These are phyloP conservation scores for Phanerochaete carnosa DNA, from an alignment of 768 basidiomycete species.

Conservation along the genomic window DNA sequence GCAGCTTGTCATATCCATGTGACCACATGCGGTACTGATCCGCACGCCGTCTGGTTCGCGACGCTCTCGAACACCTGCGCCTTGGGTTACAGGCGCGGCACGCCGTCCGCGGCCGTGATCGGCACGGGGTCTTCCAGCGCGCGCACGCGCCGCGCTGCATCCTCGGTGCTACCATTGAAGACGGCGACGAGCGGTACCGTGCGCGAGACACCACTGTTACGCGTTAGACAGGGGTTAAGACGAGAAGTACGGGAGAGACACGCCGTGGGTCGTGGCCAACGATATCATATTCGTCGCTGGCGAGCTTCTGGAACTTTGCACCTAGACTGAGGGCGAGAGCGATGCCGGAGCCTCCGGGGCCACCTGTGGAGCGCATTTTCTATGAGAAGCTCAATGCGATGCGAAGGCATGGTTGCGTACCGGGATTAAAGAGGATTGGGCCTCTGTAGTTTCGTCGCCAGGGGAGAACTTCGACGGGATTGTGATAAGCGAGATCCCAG, in stretches of 20 bases:
- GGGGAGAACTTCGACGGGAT: slow-evolving; percentile 16
- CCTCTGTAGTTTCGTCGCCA: slow-evolving; percentile 20
- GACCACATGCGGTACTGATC: slow-evolving; percentile 11
- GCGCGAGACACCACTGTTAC: neutral
- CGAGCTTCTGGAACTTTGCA: slow-evolving; percentile 12
- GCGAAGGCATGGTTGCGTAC: neutral
- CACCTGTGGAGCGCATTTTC: neutral
- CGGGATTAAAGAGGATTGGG: slow-evolving; percentile 31
- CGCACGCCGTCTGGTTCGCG: neutral
- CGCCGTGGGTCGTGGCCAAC: slow-evolving; percentile 29
- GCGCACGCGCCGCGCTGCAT: slow-evolving; percentile 1
- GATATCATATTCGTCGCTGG: slow-evolving; percentile 27
- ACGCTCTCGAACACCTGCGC: slow-evolving; percentile 1
- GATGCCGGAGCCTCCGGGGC: slow-evolving; percentile 27
- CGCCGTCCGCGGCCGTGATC: neutral
- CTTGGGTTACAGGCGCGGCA: neutral
- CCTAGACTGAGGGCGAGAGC: slow-evolving; percentile 6
- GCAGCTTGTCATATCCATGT: slow-evolving; percentile 26
- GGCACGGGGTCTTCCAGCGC: neutral
- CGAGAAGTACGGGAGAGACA: neutral
- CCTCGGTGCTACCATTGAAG: slow-evolving; percentile 1
- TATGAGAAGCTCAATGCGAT: neutral
- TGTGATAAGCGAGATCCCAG: slow-evolving; percentile 25
- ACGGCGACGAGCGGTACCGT: slow-evolving; percentile 1
- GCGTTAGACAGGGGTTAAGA: neutral